Evolutionary conservation across 2,329 filamentous ascomycete genomes (phyloP).

Genomic region (Pseudocercospora eumusae): DNA sequence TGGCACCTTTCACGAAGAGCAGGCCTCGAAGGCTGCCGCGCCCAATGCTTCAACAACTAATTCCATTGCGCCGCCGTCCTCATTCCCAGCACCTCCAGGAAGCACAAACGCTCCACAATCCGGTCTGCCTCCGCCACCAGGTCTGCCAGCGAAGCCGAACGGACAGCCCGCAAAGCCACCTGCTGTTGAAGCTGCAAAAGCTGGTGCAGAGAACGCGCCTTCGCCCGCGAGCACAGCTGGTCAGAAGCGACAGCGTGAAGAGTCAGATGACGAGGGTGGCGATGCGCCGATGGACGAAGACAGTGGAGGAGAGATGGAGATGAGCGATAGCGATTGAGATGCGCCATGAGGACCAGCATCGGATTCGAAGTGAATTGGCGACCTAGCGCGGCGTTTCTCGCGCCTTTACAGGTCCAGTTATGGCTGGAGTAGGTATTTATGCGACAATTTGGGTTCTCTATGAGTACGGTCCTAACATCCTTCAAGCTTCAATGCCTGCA

Average conservation of each 20-base stretch:
- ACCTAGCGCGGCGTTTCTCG: neutral
- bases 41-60: conserved; percentile 19
- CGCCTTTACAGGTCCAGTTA: neutral
- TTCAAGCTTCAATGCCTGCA: conserved; percentile 24
- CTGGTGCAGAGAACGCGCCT: conserved; percentile 50
- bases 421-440: conserved; percentile 14
- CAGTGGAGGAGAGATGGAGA: conserved; percentile 62
- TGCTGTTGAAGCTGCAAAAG: conserved; percentile 42
- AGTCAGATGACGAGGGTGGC: conserved; percentile 39
- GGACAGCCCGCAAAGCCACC: conserved; percentile 27
- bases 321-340: conserved; percentile 65
- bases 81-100: conserved; percentile 39
- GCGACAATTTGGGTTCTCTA: neutral
- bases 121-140: conserved; percentile 30
- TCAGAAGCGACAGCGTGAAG: conserved; percentile 53
- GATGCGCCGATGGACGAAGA: conserved; percentile 50
- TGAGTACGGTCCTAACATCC: conserved; percentile 21
- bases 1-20: conserved; percentile 72
- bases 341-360: neutral
- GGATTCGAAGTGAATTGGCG: neutral
- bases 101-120: conserved; percentile 34
- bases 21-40: conserved; percentile 47
- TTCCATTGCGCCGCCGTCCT: conserved; percentile 29
- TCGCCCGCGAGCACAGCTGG: conserved; percentile 53
- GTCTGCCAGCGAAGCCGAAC: conserved; percentile 32